Evolutionary conservation across 1,284 basidiomycete genomes (phyloP).

Genomic region (Serendipita sp.): DNA sequence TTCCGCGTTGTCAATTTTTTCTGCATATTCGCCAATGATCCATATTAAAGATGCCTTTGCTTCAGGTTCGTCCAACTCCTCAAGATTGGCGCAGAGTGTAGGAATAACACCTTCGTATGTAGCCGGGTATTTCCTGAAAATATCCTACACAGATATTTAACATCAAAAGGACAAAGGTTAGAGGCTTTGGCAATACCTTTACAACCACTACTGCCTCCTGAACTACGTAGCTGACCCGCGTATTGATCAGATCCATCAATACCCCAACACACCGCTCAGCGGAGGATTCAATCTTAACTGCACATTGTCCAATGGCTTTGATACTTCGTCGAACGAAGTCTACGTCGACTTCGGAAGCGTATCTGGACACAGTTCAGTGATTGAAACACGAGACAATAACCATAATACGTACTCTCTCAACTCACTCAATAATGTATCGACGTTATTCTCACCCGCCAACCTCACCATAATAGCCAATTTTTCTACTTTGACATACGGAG

Average conservation of each 20-base stretch:
- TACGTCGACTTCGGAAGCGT: constrained; percentile 94
- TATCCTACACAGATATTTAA: constrained; percentile 46
- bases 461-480: constrained; percentile 98
- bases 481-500: constrained; percentile 94
- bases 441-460: constrained; percentile 80
- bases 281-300: constrained; percentile 86
- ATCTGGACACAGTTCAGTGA: constrained; percentile 33
- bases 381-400: not conserved
- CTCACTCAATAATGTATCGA: constrained; percentile 88
- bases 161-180: not conserved
- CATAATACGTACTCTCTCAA: constrained; percentile 60
- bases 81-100: constrained; percentile 85
- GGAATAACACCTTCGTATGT: constrained; percentile 96
- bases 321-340: constrained; percentile 94
- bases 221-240: constrained; percentile 91
- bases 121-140: constrained; percentile 95
- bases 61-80: constrained; percentile 95
- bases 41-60: constrained; percentile 96
- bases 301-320: constrained; percentile 89
- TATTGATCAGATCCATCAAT: constrained; percentile 79
- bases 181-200: constrained; percentile 44
- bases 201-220: constrained; percentile 98
- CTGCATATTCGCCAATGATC: constrained; percentile 97
- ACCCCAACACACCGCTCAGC: constrained; percentile 94
- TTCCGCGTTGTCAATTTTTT: constrained; percentile 91